These are phyloP conservation scores for Prunus padus DNA, from an alignment of 306 rosid genomes.

Conservation along the genomic window DNA sequence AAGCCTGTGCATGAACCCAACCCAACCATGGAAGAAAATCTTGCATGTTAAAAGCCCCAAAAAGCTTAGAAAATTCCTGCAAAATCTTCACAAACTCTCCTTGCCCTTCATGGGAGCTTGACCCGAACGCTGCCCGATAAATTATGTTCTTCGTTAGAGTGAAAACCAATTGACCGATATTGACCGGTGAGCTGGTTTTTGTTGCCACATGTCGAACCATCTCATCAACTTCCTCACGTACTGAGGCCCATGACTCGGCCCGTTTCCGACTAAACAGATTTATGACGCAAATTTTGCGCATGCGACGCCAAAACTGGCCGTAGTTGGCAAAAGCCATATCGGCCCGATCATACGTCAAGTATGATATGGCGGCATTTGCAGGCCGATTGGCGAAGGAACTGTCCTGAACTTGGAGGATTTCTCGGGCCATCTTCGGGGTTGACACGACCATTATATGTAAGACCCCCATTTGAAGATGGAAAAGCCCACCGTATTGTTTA, in stretches of 20 bases:
- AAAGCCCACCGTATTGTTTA: slow-evolving; percentile 36
- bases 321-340: slow-evolving; percentile 42
- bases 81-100: slow-evolving; percentile 26
- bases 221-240: slow-evolving; percentile 29
- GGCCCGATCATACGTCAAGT: slow-evolving; percentile 23
- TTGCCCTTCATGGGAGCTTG: slow-evolving; percentile 30
- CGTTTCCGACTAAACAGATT: slow-evolving; percentile 31
- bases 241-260: slow-evolving; percentile 32
- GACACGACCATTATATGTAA: slow-evolving; percentile 30
- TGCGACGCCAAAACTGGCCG: slow-evolving; percentile 36
- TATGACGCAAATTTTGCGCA: slow-evolving; percentile 32
- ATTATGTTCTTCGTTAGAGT: slow-evolving; percentile 27
- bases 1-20: slow-evolving; percentile 28
- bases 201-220: not conserved
- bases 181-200: slow-evolving; percentile 1
- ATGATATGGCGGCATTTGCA: slow-evolving; percentile 14
- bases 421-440: slow-evolving; percentile 25
- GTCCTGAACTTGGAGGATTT: slow-evolving; percentile 36
- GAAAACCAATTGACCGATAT: slow-evolving; percentile 28
- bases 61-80: slow-evolving; percentile 35
- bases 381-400: slow-evolving; percentile 26
- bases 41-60: slow-evolving; percentile 34
- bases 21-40: slow-evolving; percentile 37
- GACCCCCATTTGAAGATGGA: slow-evolving; percentile 30
- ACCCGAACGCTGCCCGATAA: slow-evolving; percentile 34